Evolutionary conservation across 331 rosid species (phyloP).

Genomic region (Saraca asoca): DNA sequence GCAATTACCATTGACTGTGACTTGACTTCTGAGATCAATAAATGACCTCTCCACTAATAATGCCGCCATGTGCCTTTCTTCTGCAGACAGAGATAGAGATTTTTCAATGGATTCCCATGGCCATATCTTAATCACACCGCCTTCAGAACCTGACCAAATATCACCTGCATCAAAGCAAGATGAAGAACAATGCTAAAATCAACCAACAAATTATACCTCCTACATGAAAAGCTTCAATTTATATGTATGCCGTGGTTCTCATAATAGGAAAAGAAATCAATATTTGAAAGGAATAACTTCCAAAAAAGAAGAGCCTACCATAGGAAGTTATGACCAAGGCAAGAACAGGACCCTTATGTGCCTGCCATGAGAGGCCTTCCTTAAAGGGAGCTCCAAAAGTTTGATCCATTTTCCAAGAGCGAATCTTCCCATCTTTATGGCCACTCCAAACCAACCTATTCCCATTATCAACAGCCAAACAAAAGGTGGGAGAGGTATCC

Average conservation of each 20-base stretch:
- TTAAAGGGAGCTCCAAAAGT: slow-evolving; percentile 64
- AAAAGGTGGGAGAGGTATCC: slow-evolving; percentile 71
- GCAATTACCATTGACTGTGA: slow-evolving; percentile 87
- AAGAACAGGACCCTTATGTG: slow-evolving; percentile 82
- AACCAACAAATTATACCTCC: not conserved
- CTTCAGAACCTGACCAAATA: slow-evolving; percentile 93
- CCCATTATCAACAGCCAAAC: slow-evolving; percentile 67
- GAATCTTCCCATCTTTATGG: slow-evolving; percentile 93
- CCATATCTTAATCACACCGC: slow-evolving; percentile 89
- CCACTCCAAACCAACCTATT: slow-evolving; percentile 82
- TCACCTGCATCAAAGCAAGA: slow-evolving; percentile 62
- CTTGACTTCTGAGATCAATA: slow-evolving; percentile 80
- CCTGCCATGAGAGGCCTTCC: slow-evolving; percentile 99
- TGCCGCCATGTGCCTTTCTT: slow-evolving; percentile 96
- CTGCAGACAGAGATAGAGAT: slow-evolving; percentile 80
- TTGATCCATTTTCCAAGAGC: slow-evolving; percentile 91
- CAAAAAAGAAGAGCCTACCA: slow-evolving; percentile 38
- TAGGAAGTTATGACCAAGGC: slow-evolving; percentile 65
- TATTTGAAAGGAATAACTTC: no score
- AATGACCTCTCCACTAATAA: slow-evolving; percentile 88
- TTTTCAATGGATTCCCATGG: slow-evolving; percentile 98
- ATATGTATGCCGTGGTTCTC: not conserved
- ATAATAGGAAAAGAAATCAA: not conserved
- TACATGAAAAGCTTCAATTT: not conserved
- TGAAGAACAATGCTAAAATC: slow-evolving; percentile 5